Percentiles rank a stretch among this genome's conserved stretches.
Evolutionary conservation across 2,329 filamentous ascomycete species (phyloP).

Genomic region (Colletotrichum sp.): DNA sequence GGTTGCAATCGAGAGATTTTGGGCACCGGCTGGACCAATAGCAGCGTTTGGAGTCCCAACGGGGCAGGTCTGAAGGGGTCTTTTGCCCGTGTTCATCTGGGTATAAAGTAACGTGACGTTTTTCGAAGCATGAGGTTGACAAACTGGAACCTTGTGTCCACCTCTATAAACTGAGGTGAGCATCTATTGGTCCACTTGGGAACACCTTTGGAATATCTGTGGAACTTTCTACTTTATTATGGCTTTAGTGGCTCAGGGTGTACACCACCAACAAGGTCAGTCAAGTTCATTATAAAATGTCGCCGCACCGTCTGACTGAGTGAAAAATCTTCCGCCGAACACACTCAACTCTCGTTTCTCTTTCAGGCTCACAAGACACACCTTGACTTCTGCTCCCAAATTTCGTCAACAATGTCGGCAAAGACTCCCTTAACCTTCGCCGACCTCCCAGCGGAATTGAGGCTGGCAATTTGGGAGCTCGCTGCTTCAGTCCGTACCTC

Average conservation of each 20-base stretch:
- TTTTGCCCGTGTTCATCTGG: too few relatives aligned
- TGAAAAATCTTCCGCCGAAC: background rate
- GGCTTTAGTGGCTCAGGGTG: fast-evolving
- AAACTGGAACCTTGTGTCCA: too few relatives aligned
- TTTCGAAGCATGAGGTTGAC: too few relatives aligned
- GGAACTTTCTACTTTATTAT: background rate
- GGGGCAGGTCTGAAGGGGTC: background rate
- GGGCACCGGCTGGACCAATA: background rate
- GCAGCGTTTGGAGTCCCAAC: background rate
- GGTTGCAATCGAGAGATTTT: background rate
- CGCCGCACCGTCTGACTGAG: background rate
- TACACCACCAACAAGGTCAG: background rate
- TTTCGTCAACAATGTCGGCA: fast-evolving
- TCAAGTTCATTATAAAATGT: background rate
- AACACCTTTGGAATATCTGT: background rate
- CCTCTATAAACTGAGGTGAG: too few relatives aligned
- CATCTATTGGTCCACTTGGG: too few relatives aligned
- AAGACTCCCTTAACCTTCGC: background rate
- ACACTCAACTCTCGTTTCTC: background rate
- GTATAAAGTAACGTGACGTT: too few relatives aligned
- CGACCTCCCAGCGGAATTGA: background rate
- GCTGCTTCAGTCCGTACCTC: background rate
- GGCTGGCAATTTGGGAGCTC: background rate
- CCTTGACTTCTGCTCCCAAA: background rate
- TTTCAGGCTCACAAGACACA: background rate